A percentile compares a stretch with the other conserved stretches of the same genome.
phyloP scores from a whole-genome alignment of 345 rosid species.

The Ceriops decandra region DNA sequence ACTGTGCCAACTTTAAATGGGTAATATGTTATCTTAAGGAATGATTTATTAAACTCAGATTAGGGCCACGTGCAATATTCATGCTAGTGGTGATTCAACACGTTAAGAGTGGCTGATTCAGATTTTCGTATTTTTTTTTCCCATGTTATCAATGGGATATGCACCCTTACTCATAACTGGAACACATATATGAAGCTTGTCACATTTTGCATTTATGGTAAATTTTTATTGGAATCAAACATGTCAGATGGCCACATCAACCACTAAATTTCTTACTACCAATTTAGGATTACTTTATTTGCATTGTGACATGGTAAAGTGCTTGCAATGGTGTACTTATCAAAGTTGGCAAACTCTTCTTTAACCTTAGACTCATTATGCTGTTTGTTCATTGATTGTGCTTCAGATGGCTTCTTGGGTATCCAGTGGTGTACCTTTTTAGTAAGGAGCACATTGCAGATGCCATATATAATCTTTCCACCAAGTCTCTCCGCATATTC shows the following conservation, averaged over 20 bases:
- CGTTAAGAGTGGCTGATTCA: neutral
- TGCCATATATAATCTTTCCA: slow-evolving; percentile 79
- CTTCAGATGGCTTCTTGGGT: slow-evolving; percentile 88
- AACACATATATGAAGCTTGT: no score
- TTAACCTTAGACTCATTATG: no score
- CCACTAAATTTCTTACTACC: no score
- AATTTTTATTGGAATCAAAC: no score
- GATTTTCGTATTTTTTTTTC: no score
- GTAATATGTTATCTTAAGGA: slow-evolving; percentile 34
- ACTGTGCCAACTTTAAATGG: slow-evolving; percentile 88
- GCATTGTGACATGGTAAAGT: slow-evolving; percentile 3
- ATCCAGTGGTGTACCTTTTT: slow-evolving; percentile 87
- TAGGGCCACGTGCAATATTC: neutral
- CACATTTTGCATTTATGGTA: no score
- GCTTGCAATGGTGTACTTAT: no score
- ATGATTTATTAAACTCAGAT: neutral
- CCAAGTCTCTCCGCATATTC: slow-evolving; percentile 75
- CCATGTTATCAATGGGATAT: no score
- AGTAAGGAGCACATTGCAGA: slow-evolving; percentile 70
- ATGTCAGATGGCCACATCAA: no score
- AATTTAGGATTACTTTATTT: no score
- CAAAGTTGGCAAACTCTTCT: no score
- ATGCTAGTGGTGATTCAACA: neutral
- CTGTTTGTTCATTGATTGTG: slow-evolving; percentile 19
- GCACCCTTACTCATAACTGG: no score